A percentile compares a stretch with the other conserved stretches of the same genome.
These are phyloP conservation scores for Polytolypa hystricis DNA, from an alignment of 2,329 filamentous ascomycete species.

Conservation along the genomic window DNA sequence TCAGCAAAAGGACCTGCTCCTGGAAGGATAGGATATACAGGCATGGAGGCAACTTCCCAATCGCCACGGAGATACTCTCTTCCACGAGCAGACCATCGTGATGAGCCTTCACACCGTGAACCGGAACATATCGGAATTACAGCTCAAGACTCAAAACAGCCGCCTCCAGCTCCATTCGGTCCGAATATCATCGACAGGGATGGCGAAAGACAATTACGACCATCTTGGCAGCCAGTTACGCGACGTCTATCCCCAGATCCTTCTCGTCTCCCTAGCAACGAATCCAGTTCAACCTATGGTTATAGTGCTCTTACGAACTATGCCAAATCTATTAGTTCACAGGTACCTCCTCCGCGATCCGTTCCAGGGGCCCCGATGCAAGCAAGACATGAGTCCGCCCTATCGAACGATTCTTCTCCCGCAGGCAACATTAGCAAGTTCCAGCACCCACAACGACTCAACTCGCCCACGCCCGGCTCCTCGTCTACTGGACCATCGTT, in stretches of 20 bases:
- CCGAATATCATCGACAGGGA: conserved; percentile 26
- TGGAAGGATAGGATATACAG: conserved; percentile 21
- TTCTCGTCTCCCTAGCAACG: conserved; percentile 24
- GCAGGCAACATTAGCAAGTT: conserved; percentile 16
- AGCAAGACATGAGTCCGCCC: conserved; percentile 24
- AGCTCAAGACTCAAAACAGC: conserved; percentile 22
- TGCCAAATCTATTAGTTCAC: conserved; percentile 31
- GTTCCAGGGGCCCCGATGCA: conserved; percentile 20
- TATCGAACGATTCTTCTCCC: conserved; percentile 22
- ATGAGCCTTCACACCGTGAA: conserved; percentile 26
- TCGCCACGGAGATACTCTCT: conserved; percentile 22
- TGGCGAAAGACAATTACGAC: conserved; percentile 17
- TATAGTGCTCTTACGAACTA: conserved; percentile 33
- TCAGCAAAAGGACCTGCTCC: conserved; percentile 13
- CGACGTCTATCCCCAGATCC: conserved; percentile 29
- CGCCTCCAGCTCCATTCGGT: conserved; percentile 19
- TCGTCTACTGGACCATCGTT: conserved; percentile 10
- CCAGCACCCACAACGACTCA: conserved; percentile 23
- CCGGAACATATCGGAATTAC: conserved; percentile 17
- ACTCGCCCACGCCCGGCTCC: conserved; percentile 25
- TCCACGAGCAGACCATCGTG: conserved; percentile 26
- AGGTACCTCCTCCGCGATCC: conserved; percentile 24
- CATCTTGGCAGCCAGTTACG: conserved; percentile 29
- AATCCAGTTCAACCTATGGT: conserved; percentile 23
- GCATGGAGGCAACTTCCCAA: conserved; percentile 17